Base-by-base conservation (phyloP, 2,329 filamentous ascomycete species). In the Xylaria arbuscula region DNA sequence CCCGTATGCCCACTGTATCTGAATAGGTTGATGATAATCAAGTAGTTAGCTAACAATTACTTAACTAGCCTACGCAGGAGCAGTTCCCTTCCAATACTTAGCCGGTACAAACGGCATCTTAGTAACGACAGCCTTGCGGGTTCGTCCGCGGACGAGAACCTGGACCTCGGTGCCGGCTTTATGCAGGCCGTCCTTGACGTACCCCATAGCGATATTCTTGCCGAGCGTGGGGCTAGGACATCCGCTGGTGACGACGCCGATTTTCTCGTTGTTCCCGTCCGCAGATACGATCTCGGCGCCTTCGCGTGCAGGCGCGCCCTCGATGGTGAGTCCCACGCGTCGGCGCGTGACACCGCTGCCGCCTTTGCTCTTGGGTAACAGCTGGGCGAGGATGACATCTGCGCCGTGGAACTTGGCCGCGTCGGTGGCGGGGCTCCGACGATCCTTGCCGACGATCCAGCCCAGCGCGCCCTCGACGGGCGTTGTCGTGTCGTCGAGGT, bases 171-270 rank as follows among this genome's bases (percentile, higher is more conserved):
- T 97, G 11, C 93, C 94, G 38, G 88, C 85, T 86, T 97, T 97
- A 80, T 97, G 93, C 78, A 90, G 82, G 0, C 93, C 93, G 71
- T 92, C 89, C 81, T 89, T 89, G 77, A 98, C 85, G 78, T 97
- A 97, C 0, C 91, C 96, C 96, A 99, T 99, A 65, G 95, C 94
- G 70, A 99, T 95, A 80, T 98, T 98, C 84, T 92, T 92, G 72
- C 90, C 90, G 56, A 98, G 83, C 0, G 91, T 93, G 2, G 96
- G 96, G 77, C 92, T 94, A 0, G 96, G 96, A 72, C 93, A 93
- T 17, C 96, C 96, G 74, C 93, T 97, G 5, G 96, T 99, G 70
- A 99, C 86, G 42, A 84, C 86, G 15, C 96, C 96, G 64, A 98
- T 86, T 74, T 88, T 68, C n/a, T 63, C 67, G 19, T 91, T 82